phyloP scores from a whole-genome alignment of 306 rosid species.

The Adenanthera pavonina region DNA sequence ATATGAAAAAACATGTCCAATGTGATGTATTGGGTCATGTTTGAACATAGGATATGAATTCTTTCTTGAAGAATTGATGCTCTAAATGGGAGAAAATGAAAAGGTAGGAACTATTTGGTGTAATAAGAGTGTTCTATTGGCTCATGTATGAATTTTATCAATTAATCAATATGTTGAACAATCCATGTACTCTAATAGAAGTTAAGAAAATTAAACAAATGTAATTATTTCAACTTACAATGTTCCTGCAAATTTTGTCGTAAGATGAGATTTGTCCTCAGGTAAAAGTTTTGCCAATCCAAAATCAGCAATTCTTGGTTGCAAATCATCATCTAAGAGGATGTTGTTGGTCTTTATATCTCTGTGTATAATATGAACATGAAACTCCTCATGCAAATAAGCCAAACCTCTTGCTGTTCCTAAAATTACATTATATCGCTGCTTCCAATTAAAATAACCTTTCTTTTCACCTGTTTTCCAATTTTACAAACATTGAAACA shows the following conservation, averaged over 20 bases:
- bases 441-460: background rate
- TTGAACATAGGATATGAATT: background rate
- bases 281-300: background rate
- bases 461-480: background rate
- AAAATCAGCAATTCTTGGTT: background rate
- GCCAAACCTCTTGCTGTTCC: background rate
- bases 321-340: background rate
- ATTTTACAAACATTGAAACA: background rate
- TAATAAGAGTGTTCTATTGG: background rate
- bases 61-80: background rate
- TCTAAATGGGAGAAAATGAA: background rate
- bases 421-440: background rate
- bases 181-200: background rate
- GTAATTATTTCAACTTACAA: background rate
- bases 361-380: background rate
- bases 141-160: background rate
- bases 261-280: background rate
- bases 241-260: background rate
- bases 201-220: background rate
- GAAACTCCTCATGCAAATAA: background rate
- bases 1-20: background rate
- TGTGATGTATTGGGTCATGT: background rate
- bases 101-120: background rate
- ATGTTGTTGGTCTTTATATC: background rate
- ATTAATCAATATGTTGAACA: background rate